Base-by-base conservation (phyloP, 2,329 filamentous ascomycete species). In the Scopulariopsis brevicaulis region DNA sequence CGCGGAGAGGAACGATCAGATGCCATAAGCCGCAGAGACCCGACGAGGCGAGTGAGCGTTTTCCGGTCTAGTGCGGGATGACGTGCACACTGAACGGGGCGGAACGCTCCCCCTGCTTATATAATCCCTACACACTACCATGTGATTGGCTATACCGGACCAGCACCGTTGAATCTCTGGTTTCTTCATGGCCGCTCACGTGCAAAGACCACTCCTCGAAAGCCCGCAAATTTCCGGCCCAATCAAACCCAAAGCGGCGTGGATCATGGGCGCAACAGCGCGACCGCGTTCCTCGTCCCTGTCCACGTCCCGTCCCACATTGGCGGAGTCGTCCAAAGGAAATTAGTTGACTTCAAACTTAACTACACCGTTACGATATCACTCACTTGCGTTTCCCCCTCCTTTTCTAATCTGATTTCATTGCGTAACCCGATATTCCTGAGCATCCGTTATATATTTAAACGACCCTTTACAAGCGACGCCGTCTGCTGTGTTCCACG, bases 211-310 rank as follows among this genome's bases (percentile, higher is more conserved):
- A 24, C 12, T 50, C 46, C 11, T 50, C 46, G 18, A 24, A 24
- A 50, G 22, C 11, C 46, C 22, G 43, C n/a, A 37, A 57, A 57
- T 57, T 40, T 57, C 55, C 55, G 46, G 34, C 48, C 55, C 55
- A 57, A 57, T 57, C 55, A 57, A 57, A 52, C 48, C 55, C 34
- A 40, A 57, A 53, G 48, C 34, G 48, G 55, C 24, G 51, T 32
- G 51, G 24, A 34, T 53, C 40, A 4, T 32, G n/a, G 22, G 15
- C 55, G 55, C 48, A 53, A 57, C 34, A 51, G 43, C 55, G 55
- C 48, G 55, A 40, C 50, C 55, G 55, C 55, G 55, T 57, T 57
- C 34, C 55, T 53, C 51, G 24, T 53, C 51, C 24, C 14, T 32
- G 51, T 53, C 24, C 43, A 37, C 55, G 48, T 32, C 24, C 55